Percentiles rank a stretch among this genome's conserved stretches.
Evolutionary conservation across 163 green algal species (phyloP).

Genomic region (Smithsoniella earleae): DNA sequence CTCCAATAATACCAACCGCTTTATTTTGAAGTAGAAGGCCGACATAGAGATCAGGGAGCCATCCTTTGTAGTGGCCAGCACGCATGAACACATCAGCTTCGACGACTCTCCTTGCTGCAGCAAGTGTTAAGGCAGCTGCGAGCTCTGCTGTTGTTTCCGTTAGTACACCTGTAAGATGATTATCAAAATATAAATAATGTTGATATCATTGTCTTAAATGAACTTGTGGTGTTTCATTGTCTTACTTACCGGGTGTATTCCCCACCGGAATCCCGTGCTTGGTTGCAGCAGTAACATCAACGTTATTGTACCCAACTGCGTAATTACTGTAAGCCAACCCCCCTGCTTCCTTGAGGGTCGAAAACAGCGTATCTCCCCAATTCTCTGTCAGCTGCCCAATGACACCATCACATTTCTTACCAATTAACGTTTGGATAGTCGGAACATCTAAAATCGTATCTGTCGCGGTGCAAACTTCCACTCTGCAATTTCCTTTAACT

Average conservation of each 20-base stretch:
- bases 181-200: not conserved
- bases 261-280: constrained; percentile 82
- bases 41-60: constrained; percentile 90
- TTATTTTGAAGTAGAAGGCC: constrained; percentile 73
- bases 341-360: constrained; percentile 68
- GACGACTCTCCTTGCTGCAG: constrained; percentile 74
- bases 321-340: constrained; percentile 91
- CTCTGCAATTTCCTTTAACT: constrained; percentile 52
- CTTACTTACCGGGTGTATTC: constrained; percentile 81
- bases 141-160: constrained; percentile 97
- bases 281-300: constrained; percentile 78
- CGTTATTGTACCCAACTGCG: constrained; percentile 97
- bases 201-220: constrained; percentile 3
- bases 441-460: constrained; percentile 81
- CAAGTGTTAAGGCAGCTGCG: constrained; percentile 80
- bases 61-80: constrained; percentile 84
- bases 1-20: constrained; percentile 93
- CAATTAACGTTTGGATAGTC: constrained; percentile 83
- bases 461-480: constrained; percentile 60
- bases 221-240: not conserved
- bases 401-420: constrained; percentile 81
- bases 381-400: constrained; percentile 94
- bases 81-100: constrained; percentile 97
- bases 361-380: constrained; percentile 68
- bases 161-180: constrained; percentile 69